Base-by-base conservation (phyloP, 768 basidiomycete species). In the Podaxis carcinomalis region DNA sequence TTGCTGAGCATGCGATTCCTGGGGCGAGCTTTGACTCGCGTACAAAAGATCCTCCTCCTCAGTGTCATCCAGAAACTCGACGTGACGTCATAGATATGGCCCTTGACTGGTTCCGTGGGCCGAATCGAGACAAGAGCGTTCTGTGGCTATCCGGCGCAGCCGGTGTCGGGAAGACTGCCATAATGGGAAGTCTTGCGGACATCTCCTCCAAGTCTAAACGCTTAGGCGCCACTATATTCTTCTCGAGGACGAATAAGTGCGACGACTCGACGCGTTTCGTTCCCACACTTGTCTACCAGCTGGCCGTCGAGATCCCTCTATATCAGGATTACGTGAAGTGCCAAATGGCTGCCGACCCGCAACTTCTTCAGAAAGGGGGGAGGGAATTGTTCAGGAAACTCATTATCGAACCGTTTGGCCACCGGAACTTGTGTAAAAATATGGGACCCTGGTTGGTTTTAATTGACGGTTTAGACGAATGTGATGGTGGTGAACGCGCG, bases 401-500 rank as follows among this genome's bases (percentile, higher is more conserved):
- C 36, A 53, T 60, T 23, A 25, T 36, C 4, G 36, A 28, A 36
- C 59, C 59, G 4, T 60, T 60, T 36, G n/a, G 51, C 13, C 14
- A 35, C 13, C 23, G 2, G 10, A 32, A 19, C 2, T 5, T 42
- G 7, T 27, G 9, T 4, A 9, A 40, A 19, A 21, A 46, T 3
- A 25, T 21, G 7, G 42, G 13, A 35, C 40, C 27, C 10, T 25
- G 40, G 51, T 6, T 60, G 51, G 44, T 60, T 16, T 19, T 60
- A 25, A 54, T 60, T 46, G 59, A 59, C 28, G 57, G 57, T n/a
- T 28, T 59, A 23, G 57, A 59, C 35, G 57, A 59, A 42, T 59
- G 57, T 42, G 50, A 51, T 23, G 39, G 42, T 5, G 59, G 51
- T 27, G 51, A 53, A 36, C 39, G 25, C 1, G 39, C 27, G 9